Base-by-base conservation (phyloP, 495 filamentous ascomycete species). In the Evernia prunastri region DNA sequence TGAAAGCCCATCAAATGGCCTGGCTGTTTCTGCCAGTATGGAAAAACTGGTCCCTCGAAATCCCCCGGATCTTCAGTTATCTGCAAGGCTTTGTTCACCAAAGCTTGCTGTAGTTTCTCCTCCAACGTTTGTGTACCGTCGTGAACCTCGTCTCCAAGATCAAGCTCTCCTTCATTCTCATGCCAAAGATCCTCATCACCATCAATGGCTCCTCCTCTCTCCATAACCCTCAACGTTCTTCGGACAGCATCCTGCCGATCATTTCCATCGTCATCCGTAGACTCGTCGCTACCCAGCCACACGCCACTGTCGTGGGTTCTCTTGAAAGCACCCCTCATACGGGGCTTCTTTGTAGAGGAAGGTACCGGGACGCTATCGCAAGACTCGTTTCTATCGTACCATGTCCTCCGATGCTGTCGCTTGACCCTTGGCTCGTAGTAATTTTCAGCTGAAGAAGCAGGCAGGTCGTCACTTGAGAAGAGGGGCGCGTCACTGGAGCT, bases 381-480 rank as follows among this genome's bases (percentile, higher is more conserved):
- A 42, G 4, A n/a, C 47, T 37, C 51, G 18, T 61, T 80, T 72
- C 88, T 87, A 27, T 84, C 80, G 72, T 82, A 91, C 89, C 88
- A 92, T 8, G 87, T 79, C 15, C 89, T 87, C 20, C 84, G 79
- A 69, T 87, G 89, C 37, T 84, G 80, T 64, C 80, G 81, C 75
- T 89, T 90, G 23, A 67, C 18, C n/a, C 70, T 73, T 25, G 71
- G 68, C 47, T 76, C 74, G 39, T 62, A 63, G 72, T 92, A 91
- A 64, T 90, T 88, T 64, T 91, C 88, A n/a, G 89, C 68, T 0
- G 82, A 80, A 0, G 83, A 81, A 1, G 82, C 80, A 10, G 87
- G 87, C 53, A 88, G 82, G 66, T 92, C 89, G 64, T 92, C 89
- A 66, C 87, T 90, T 0, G 87, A 90, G 74, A 92, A 92, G 7